Evolutionary conservation across 495 filamentous ascomycete genomes (phyloP), one percentile per base, ranked within the genome.

Genomic region (Hypoxylon fuscum): DNA sequence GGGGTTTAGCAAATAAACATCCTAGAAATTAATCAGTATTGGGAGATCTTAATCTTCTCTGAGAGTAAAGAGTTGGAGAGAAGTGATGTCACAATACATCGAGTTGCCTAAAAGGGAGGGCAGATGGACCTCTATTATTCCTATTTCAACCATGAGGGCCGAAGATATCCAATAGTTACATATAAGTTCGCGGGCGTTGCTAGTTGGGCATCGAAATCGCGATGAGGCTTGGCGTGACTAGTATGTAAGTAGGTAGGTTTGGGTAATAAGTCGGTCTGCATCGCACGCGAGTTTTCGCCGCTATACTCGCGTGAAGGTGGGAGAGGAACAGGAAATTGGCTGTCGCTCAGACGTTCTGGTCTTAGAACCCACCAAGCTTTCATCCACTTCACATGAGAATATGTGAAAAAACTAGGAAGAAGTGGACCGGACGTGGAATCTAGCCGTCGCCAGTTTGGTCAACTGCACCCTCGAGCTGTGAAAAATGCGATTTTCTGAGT

Each of bases 11-110:
- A 50, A 51, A 51, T 18, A 40, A 44, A 29, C 20, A 56, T 34
- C 49, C 55, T 25, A 56, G 27, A n/a, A 12, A 57, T 61, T 61
- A 61, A 66, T 66, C 57, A 48, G 41, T 61, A 34, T 47, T 49
- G 54, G 63, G 14, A 57, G 63, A 62, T 66, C 63, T 58, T 57
- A 32, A 66, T 61, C 57, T 66, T 54, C 47, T 57, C 53, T 27
- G 17, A 20, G 37, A 48, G 37, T 52, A 48, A 38, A 52, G 17
- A 22, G 34, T 23, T 27, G 23, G 18, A 31, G 21, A 31, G 9
- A 40, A 34, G 22, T 61, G 63, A 66, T 55, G 63, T 66, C 56
- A 66, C 23, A 8, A 5, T 37, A 45, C 47, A 41, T 25, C 41
- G 29, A 41, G 56, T 53, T 61, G 57, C 63, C 63, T 66, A 61